Evolutionary conservation across 441 rosid genomes (phyloP).

Genomic region (Sinapis alba): DNA sequence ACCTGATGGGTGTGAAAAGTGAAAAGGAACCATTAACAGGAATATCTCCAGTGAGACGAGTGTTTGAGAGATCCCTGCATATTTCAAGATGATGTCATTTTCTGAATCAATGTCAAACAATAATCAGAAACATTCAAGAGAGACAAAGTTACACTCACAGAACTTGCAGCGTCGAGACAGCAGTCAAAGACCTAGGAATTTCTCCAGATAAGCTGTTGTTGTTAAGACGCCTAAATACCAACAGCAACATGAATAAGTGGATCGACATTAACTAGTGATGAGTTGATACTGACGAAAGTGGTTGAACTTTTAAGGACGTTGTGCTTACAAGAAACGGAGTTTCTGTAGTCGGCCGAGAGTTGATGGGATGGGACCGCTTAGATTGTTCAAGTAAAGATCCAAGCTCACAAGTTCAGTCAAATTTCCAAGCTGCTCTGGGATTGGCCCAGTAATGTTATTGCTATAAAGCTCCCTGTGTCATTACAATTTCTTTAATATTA

Average conservation of each 20-base stretch:
- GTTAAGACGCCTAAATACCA: constrained; percentile 82
- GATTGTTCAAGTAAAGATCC: constrained; percentile 97
- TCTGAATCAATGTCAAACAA: constrained; percentile 14
- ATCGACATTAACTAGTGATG: neutral
- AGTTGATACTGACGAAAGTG: neutral
- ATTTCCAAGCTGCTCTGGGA: constrained; percentile 91
- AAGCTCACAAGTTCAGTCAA: constrained; percentile 94
- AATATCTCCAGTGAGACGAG: constrained; percentile 81
- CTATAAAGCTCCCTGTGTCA: constrained; percentile 94
- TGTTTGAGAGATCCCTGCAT: constrained; percentile 93
- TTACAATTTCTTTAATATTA: neutral
- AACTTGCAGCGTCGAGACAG: constrained; percentile 79
- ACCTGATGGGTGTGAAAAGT: constrained; percentile 92
- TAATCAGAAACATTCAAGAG: constrained; percentile 17
- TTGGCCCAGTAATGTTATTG: constrained; percentile 84
- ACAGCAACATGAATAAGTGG: constrained; percentile 19
- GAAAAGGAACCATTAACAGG: constrained; percentile 96
- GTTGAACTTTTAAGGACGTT: neutral
- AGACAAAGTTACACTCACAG: constrained; percentile 60
- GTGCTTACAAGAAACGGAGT: constrained; percentile 88
- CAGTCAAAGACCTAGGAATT: constrained; percentile 89
- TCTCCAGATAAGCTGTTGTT: constrained; percentile 86
- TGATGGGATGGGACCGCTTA: constrained; percentile 87
- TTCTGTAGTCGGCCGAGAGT: constrained; percentile 79
- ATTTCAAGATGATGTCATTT: constrained; percentile 26